Base-by-base conservation (phyloP, 768 basidiomycete genomes). In the Termitomyces sp. region DNA sequence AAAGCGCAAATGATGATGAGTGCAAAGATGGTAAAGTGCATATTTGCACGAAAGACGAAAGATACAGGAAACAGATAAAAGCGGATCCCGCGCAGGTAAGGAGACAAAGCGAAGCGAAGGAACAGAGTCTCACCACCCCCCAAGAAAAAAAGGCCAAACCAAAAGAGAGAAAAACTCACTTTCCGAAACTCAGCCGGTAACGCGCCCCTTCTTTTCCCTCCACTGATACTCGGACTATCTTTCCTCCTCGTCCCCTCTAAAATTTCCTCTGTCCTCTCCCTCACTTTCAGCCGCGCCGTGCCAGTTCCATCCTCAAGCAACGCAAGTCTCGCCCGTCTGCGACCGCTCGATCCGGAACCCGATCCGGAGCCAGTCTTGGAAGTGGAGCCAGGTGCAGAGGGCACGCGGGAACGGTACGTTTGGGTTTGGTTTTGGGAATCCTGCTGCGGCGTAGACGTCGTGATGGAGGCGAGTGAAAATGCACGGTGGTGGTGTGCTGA, bases 131-230 rank as follows among this genome's bases (percentile, higher is more conserved):
- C 10, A 24, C 24, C 8, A 5, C n/a, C 34, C 6, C 34, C 0
- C 37, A 21, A 26, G 34, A 19, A 35, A 26, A 55, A n/a, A 14
- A 14, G 21, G 43, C 32, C 24, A 19, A 47, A 45, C 44, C 24
- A 9, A 30, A 46, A 38, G 15, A n/a, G n/a, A n/a, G 11, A 47
- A 49, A 45, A 19, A 54, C 59, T 45, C 42, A 34, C 45, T 45
- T 56, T 67, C 58, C 74, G 62, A 66, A 77, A 75, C 60, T 81
- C 74, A 59, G 62, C 64, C 1, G 77, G 78, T 55, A 78, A 55
- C 14, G 75, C 74, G 17, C 55, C 66, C 47, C 84, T 72, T 55
- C 69, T 74, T 53, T 71, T 67, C 60, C 61, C 64, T 12, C 66
- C 69, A 34, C 58, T 66, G 28, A 62, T 59, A 19, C 38, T 62